phyloP scores from a whole-genome alignment of 768 basidiomycete species.

The Boletus reticuloceps region DNA sequence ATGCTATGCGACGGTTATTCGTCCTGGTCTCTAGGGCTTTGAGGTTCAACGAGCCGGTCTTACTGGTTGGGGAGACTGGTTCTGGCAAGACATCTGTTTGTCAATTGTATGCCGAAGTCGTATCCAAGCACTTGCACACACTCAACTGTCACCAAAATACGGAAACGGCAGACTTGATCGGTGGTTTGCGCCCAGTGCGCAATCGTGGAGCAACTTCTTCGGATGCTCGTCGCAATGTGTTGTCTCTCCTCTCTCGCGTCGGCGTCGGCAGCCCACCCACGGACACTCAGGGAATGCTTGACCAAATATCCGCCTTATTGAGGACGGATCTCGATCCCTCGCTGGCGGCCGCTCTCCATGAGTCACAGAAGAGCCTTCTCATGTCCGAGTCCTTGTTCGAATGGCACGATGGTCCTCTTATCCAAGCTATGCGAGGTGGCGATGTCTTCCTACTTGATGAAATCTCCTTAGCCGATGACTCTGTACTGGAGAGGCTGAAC shows the following conservation, averaged over 20 bases:
- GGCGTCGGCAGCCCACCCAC: slow-evolving; percentile 32
- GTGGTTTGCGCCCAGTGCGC: slow-evolving; percentile 85
- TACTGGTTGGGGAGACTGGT: slow-evolving; percentile 96
- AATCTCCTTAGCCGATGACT: slow-evolving; percentile 96
- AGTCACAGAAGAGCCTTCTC: slow-evolving; percentile 44
- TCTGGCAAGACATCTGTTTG: slow-evolving; percentile 98
- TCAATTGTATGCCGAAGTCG: slow-evolving; percentile 76
- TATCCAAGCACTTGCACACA: slow-evolving; percentile 56
- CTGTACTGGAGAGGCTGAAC: slow-evolving; percentile 94
- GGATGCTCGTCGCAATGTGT: slow-evolving; percentile 46
- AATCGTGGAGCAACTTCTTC: slow-evolving; percentile 60
- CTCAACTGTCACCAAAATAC: slow-evolving; percentile 98
- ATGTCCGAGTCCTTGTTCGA: slow-evolving; percentile 81
- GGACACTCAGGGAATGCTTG: slow-evolving; percentile 27
- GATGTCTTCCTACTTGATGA: slow-evolving; percentile 92
- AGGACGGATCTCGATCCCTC: slow-evolving; percentile 31
- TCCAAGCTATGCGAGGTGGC: slow-evolving; percentile 85
- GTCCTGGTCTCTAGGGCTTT: slow-evolving; percentile 81
- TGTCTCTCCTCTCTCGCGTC: slow-evolving; percentile 38
- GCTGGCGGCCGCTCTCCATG: slow-evolving; percentile 34
- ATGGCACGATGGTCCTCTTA: slow-evolving; percentile 96
- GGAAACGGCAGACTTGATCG: slow-evolving; percentile 95
- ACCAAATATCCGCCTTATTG: slow-evolving; percentile 20
- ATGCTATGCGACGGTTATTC: slow-evolving; percentile 88
- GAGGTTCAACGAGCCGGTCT: slow-evolving; percentile 87